Conservation (phyloP, 805 yeast genomes). For the Candida boleticola region DNA sequence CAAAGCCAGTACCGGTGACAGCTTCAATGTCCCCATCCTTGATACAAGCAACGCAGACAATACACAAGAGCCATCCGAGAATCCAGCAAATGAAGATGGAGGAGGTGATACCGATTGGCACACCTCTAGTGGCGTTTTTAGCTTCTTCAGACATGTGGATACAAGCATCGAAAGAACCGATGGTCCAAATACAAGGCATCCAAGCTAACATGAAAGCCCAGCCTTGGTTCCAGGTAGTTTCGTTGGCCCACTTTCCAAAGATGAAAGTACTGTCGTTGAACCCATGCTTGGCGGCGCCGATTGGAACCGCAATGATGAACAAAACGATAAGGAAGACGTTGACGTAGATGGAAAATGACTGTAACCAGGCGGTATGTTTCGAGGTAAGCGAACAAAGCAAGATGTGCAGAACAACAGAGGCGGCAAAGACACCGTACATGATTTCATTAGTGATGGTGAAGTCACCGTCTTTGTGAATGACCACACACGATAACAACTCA, state of each 20-base stretch:
- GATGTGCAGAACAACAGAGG: slow-evolving; percentile 53
- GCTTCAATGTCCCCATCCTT: slow-evolving; percentile 20
- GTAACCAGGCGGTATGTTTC: slow-evolving; percentile 54
- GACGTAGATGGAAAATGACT: slow-evolving; percentile 53
- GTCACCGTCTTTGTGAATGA: slow-evolving; percentile 50
- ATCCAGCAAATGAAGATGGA: slow-evolving; percentile 25
- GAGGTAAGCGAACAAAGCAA: slow-evolving; percentile 56
- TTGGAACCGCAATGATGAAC: slow-evolving; percentile 62
- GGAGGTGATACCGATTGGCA: slow-evolving; percentile 30
- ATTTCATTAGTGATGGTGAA: slow-evolving; percentile 54
- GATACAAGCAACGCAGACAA: slow-evolving; percentile 22
- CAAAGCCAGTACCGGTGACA: slow-evolving; percentile 19
- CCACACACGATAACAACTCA: slow-evolving; percentile 58
- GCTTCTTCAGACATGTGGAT: slow-evolving; percentile 33
- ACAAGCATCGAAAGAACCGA: slow-evolving; percentile 32
- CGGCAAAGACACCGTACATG: slow-evolving; percentile 65
- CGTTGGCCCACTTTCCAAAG: slow-evolving; percentile 51
- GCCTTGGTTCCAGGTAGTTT: slow-evolving; percentile 56
- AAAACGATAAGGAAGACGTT: slow-evolving; percentile 53
- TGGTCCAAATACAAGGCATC: slow-evolving; percentile 33
- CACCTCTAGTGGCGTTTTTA: slow-evolving; percentile 21
- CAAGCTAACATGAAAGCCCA: slow-evolving; percentile 37
- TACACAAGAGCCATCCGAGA: slow-evolving; percentile 23
- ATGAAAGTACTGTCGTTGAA: slow-evolving; percentile 39
- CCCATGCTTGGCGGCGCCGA: slow-evolving; percentile 44